Base-by-base conservation (phyloP, 202 grass and related monocot species). In the Cymbopogon flexuosus region DNA sequence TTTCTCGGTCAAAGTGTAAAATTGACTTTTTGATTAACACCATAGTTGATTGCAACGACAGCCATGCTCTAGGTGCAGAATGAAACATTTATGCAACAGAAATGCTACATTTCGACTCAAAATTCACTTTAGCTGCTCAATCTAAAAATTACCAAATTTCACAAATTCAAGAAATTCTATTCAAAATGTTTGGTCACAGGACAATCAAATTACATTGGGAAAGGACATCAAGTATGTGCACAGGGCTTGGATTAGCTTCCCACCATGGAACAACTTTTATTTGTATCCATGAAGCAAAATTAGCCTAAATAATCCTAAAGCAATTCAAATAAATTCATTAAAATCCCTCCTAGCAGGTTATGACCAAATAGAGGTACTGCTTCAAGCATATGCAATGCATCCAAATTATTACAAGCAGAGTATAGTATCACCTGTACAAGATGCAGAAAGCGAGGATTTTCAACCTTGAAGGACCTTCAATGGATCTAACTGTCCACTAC, bases 401-500 rank as follows among this genome's bases (percentile, higher is more conserved):
- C 15, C 27, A 4, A 51, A 19, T 30, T 51, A 65, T 59, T 31
- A 3, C 21, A 35, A 66, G 24, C 35, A 60, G 15, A 57, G 52
- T 7, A 59, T 69, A 90, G 70, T 5, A 74, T 78, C 68, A 91
- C 92, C 89, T 91, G 87, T 85, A 91, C 87, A 89, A 70, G 86
- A 81, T 14, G 62, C 72, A 78, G 70, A 77, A 86, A 66, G 37
- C 27, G 71, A 84, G 66, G 67, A 84, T 59, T 79, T 46, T 91
- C 87, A 94, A 62, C 87, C 87, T 10, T 91, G 88, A 83, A 99
- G 82, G 67, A 99, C 92, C 77, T 79, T 96, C 73, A 84, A 52
- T 29, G 92, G 96, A 88, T 99, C 92, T 31, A 99, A 84, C 62
- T 90, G 92, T 29, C 96, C 96, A 8, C 96, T 99, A 68, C 92